Evolutionary conservation across 2,329 filamentous ascomycete species (phyloP).

Genomic region (Fusarium annulatum): DNA sequence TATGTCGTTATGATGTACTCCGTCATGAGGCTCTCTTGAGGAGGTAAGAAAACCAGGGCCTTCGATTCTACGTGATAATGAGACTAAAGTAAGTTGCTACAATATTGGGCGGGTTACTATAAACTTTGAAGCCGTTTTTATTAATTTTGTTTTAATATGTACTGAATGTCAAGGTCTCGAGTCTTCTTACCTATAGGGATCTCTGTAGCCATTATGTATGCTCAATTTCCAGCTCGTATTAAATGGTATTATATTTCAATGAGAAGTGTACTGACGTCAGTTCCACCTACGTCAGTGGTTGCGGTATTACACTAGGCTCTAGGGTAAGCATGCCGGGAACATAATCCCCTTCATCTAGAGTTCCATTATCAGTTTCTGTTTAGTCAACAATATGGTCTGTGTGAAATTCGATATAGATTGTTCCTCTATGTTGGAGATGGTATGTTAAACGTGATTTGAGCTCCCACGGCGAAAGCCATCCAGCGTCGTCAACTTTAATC

Average conservation of each 20-base stretch:
- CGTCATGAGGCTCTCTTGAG: background rate
- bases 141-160: background rate
- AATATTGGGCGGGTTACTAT: background rate
- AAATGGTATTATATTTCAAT: background rate
- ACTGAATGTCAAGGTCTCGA: background rate
- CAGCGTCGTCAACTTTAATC: background rate
- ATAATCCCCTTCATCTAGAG: too few relatives aligned
- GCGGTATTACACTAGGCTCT: background rate
- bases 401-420: background rate
- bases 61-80: background rate
- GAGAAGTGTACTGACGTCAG: slow-evolving; percentile 25
- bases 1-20: background rate
- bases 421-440: background rate
- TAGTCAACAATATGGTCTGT: background rate
- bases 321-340: background rate
- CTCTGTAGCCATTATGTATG: background rate
- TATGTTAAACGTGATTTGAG: background rate
- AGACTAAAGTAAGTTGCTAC: background rate
- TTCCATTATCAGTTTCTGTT: background rate
- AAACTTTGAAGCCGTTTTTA: background rate
- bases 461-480: background rate
- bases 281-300: slow-evolving; percentile 29
- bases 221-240: background rate
- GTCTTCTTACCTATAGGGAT: background rate
- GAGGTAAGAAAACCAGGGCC: background rate